Evolutionary conservation across 306 rosid species (phyloP).

Genomic region (Trifolium pratense): DNA sequence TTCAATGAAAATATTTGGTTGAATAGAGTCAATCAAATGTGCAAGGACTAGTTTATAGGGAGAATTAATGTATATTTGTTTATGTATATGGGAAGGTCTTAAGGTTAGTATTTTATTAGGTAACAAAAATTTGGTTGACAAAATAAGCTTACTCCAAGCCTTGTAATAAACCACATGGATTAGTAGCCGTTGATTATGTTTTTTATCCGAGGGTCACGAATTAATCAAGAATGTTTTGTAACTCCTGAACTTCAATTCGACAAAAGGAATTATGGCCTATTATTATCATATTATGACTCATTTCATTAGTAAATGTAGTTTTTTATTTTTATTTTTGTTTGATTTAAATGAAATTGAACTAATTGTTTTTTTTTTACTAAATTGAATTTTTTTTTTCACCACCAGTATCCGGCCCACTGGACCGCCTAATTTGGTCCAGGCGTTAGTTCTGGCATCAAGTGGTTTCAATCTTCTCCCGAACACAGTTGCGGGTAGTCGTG

Average conservation of each 20-base stretch:
- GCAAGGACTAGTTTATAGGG: conserved; percentile 37
- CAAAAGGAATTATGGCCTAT: conserved; percentile 59
- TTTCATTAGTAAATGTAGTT: background rate
- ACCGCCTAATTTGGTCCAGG: too few species aligned
- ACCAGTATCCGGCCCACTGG: too few species aligned
- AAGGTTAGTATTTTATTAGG: conserved; percentile 18
- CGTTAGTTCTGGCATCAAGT: too few species aligned
- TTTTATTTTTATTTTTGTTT: too few species aligned
- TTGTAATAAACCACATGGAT: conserved; percentile 50
- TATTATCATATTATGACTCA: conserved; percentile 36
- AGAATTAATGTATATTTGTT: conserved; percentile 1
- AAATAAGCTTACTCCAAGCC: conserved; percentile 50
- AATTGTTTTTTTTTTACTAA: too few species aligned
- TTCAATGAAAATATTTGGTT: conserved; percentile 43
- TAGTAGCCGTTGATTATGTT: conserved; percentile 43
- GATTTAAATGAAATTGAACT: too few species aligned
- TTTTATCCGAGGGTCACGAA: conserved; percentile 49
- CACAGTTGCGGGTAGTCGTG: too few species aligned
- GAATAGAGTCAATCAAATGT: conserved; percentile 4
- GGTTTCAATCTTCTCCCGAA: too few species aligned
- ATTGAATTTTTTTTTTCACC: too few species aligned
- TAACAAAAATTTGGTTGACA: conserved; percentile 34
- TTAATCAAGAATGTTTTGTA: conserved; percentile 41
- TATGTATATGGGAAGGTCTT: conserved; percentile 17
- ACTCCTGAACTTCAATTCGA: conserved; percentile 67